Evolutionary conservation across 345 rosid genomes (phyloP).

Genomic region (Brassica incana): DNA sequence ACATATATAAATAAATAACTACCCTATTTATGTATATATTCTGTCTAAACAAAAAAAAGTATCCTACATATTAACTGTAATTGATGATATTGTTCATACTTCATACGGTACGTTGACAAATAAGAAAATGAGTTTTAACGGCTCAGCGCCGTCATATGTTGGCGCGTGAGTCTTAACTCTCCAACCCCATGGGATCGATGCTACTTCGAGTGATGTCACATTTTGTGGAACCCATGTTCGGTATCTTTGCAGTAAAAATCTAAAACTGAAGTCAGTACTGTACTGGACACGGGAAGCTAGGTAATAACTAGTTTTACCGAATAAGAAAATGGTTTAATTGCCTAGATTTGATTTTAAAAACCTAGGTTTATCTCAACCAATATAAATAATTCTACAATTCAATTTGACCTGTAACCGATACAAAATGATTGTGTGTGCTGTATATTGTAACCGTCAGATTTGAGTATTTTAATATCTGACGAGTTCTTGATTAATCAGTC

Average conservation of each 20-base stretch:
- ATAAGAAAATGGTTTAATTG: not conserved
- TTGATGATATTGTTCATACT: not conserved
- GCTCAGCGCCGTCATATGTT: slow-evolving; percentile 34
- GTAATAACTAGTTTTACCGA: not conserved
- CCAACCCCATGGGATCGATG: slow-evolving; percentile 30
- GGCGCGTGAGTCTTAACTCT: slow-evolving; percentile 13
- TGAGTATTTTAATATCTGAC: slow-evolving; percentile 10
- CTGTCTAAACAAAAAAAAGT: not conserved
- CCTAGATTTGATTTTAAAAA: not conserved
- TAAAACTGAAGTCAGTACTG: not conserved
- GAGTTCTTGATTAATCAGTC: slow-evolving; percentile 28
- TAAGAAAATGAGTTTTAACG: slow-evolving; percentile 11
- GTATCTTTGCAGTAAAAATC: not conserved
- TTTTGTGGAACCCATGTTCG: not conserved
- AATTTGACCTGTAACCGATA: not conserved
- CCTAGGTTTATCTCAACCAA: not conserved
- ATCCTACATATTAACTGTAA: not conserved
- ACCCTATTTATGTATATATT: not conserved
- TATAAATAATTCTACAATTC: not conserved
- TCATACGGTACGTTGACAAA: slow-evolving; percentile 8
- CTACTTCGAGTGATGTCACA: slow-evolving; percentile 14
- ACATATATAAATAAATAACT: not conserved
- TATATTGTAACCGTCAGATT: not conserved
- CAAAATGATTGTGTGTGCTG: not conserved
- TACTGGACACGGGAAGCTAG: not conserved